Evolutionary conservation across 2,329 filamentous ascomycete genomes (phyloP), one percentile per base, ranked within the genome.

Genomic region (Teratosphaeria zuluensis): DNA sequence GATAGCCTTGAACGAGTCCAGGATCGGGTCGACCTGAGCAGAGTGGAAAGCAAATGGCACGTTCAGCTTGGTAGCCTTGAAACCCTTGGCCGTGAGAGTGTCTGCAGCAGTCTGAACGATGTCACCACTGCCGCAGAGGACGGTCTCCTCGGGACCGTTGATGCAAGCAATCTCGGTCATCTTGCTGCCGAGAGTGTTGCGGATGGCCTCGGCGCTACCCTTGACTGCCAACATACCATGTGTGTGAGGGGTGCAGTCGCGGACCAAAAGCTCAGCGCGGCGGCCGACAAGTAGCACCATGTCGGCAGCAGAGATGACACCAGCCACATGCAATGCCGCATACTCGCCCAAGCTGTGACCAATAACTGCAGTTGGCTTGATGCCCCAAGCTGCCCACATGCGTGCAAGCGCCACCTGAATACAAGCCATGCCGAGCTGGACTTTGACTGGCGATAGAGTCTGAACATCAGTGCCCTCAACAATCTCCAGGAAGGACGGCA

Each of bases 81-180:
- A 80, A 1, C 81, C 81, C 58, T 78, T 75, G 6, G 73, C 70
- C 14, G 76, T 70, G 3, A 87, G 76, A 32, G 76, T 67, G 8
- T 80, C 72, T 59, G 72, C 78, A 16, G 84, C 75, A 3, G 76
- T 75, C 59, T 82, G 77, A 57, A 88, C 82, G 61, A 86, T 78
- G 46, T 84, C 77, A 55, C 82, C 80, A 57, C 79, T 80, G 16
- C 82, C 83, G 61, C 82, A 83, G n/a, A 94, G 77, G 1, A 94
- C 90, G 9, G 85, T 91, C 69, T 90, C 88, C 55, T 83, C 78
- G 0, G 86, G 84, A 0, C 86, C 84, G 65, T 95, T 95, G 70
- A 90, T 81, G 75, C 90, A 94, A 16, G 89, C 86, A 61, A 85
- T 74, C 64, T 82, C 79, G 35, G 74, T 74, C 65, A 77, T 77